phyloP scores from a whole-genome alignment of 768 basidiomycete species.

The Dacryopinax primogenitus region DNA sequence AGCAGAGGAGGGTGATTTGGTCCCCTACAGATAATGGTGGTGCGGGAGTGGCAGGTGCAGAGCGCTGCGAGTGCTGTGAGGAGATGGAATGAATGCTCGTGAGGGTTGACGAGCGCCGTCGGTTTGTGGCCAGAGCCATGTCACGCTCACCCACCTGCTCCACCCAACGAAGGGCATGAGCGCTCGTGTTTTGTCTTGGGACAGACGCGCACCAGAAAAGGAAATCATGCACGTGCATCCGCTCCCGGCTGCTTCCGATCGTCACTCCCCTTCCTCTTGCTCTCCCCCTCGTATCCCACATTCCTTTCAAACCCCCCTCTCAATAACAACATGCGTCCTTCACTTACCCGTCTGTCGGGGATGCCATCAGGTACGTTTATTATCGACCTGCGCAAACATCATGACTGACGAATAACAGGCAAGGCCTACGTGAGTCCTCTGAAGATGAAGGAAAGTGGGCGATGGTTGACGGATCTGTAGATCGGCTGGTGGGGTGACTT shows the following conservation, averaged over 20 bases:
- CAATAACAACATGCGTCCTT: not conserved
- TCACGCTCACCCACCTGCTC: not conserved
- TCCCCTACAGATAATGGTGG: not conserved
- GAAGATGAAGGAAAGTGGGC: not conserved
- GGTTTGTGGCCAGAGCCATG: not conserved
- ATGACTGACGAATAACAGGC: conserved; percentile 32
- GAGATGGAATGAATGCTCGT: not conserved
- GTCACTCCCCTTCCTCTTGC: not conserved
- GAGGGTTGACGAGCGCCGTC: not conserved
- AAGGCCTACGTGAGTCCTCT: conserved; percentile 64
- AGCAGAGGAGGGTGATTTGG: not conserved
- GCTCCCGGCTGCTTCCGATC: conserved; percentile 1
- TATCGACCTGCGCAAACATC: not conserved
- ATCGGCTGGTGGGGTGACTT: conserved; percentile 86
- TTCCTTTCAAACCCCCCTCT: not conserved
- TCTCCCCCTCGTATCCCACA: not conserved
- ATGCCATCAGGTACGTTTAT: not conserved
- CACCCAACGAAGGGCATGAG: not conserved
- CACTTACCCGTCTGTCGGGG: not conserved
- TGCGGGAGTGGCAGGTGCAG: not conserved
- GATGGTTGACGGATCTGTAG: conserved; percentile 30
- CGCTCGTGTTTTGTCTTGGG: conserved; percentile 1
- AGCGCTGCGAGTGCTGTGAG: too few relatives aligned
- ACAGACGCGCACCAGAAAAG: not conserved
- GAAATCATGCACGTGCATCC: not conserved